phyloP scores from a whole-genome alignment of 306 rosid genomes.

The Cicer pinnatifidum region DNA sequence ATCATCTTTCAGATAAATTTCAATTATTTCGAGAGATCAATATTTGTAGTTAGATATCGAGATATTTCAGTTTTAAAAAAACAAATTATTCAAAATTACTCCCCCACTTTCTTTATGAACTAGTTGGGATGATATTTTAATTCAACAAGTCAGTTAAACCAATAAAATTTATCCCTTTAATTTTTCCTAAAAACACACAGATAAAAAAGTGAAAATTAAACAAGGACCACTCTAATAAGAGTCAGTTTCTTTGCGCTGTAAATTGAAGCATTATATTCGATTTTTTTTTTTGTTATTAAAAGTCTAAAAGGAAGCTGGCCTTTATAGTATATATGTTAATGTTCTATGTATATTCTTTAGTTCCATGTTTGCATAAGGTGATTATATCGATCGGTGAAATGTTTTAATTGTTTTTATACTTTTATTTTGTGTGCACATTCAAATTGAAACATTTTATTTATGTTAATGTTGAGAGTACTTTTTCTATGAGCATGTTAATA shows the following conservation, averaged over 20 bases:
- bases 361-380: conserved; percentile 13
- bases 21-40: too few relatives aligned
- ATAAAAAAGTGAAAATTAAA: conserved; percentile 9
- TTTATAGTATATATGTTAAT: conserved; percentile 20
- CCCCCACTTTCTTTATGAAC: too few relatives aligned
- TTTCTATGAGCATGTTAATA: too few relatives aligned
- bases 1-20: too few relatives aligned
- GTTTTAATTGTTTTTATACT: too few relatives aligned
- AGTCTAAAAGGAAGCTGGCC: conserved; percentile 32
- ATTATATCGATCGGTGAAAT: too few relatives aligned
- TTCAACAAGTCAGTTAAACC: conserved; percentile 14
- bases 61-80: too few relatives aligned
- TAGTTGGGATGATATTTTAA: not conserved
- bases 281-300: conserved; percentile 25
- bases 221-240: conserved; percentile 46
- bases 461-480: too few relatives aligned
- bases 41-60: accelerated
- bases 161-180: not conserved
- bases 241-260: conserved; percentile 42
- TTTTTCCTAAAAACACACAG: conserved; percentile 7
- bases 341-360: conserved; percentile 31
- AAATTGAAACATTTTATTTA: too few relatives aligned
- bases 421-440: too few relatives aligned
- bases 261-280: conserved; percentile 20
- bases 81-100: too few relatives aligned